phyloP scores from a whole-genome alignment of 2,329 filamentous ascomycete species.

The Aspergillus terreus region DNA sequence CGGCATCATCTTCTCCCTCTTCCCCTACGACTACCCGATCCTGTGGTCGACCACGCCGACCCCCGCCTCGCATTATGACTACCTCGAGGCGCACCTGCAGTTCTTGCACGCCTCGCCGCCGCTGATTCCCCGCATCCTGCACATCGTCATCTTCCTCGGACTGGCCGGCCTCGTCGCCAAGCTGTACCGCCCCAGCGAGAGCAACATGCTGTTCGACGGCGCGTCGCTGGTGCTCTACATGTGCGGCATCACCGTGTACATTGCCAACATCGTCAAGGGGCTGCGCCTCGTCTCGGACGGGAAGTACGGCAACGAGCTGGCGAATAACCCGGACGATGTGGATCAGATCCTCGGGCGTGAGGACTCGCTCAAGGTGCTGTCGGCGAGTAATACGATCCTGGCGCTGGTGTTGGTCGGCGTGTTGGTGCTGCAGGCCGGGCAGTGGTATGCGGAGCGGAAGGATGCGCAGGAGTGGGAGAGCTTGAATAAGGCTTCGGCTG shows the following conservation, averaged over 20 bases:
- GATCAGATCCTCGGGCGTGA: constrained; percentile 74
- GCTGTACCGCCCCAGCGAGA: constrained; percentile 88
- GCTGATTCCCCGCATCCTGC: constrained; percentile 86
- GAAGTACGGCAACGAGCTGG: constrained; percentile 54
- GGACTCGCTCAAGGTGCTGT: constrained; percentile 84
- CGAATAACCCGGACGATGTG: constrained; percentile 44
- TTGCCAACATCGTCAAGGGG: constrained; percentile 95
- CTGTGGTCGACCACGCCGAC: constrained; percentile 44
- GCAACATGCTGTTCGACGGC: constrained; percentile 91
- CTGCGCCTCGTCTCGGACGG: constrained; percentile 76
- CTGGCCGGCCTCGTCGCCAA: constrained; percentile 88
- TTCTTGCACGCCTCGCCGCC: constrained; percentile 90
- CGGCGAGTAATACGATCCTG: constrained; percentile 93
- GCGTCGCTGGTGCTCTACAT: constrained; percentile 69
- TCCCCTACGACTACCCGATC: constrained; percentile 72
- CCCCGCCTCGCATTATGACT: constrained; percentile 65
- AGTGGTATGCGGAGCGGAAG: constrained; percentile 98
- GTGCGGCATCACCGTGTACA: constrained; percentile 87
- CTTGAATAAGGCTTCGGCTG: constrained; percentile 50
- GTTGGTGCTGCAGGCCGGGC: constrained; percentile 86
- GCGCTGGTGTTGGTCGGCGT: constrained; percentile 90
- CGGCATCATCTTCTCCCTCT: constrained; percentile 91
- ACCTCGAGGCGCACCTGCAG: constrained; percentile 83
- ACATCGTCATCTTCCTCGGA: constrained; percentile 87
- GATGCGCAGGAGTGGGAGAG: constrained; percentile 74